phyloP scores from a whole-genome alignment of 1,139 yeast genomes.

The Pneumocystis jirovecii region DNA sequence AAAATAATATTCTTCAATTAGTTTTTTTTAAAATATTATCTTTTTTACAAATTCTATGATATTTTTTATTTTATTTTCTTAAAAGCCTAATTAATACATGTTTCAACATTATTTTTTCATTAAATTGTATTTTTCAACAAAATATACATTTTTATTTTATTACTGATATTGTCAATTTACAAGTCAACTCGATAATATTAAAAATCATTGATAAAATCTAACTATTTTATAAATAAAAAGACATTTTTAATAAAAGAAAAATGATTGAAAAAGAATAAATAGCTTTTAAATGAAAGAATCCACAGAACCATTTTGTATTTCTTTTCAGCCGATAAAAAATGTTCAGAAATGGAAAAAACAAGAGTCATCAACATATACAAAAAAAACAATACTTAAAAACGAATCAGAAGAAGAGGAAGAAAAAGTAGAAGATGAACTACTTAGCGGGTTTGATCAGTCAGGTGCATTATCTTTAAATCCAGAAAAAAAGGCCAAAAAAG shows the following conservation, averaged over 20 bases:
- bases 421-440: slow-evolving; percentile 4
- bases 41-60: too few species aligned
- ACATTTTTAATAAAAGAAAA: not conserved
- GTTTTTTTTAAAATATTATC: too few species aligned
- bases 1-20: too few species aligned
- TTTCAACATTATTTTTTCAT: too few species aligned
- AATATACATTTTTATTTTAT: too few species aligned
- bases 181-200: not conserved
- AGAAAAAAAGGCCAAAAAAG: not conserved
- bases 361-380: not conserved
- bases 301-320: not conserved
- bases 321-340: not conserved
- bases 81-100: too few species aligned
- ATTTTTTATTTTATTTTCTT: too few species aligned
- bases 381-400: not conserved
- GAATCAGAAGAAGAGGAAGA: not conserved
- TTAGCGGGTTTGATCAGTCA: slow-evolving; percentile 11
- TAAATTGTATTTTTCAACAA: too few species aligned
- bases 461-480: slow-evolving; percentile 4
- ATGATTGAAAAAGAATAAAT: not conserved
- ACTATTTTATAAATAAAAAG: not conserved
- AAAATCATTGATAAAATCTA: not conserved
- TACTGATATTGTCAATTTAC: too few species aligned
- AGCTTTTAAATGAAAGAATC: not conserved
- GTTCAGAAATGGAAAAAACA: not conserved